Evolutionary conservation across 2,329 filamentous ascomycete species (phyloP).

Genomic region (Tolypocladium album): DNA sequence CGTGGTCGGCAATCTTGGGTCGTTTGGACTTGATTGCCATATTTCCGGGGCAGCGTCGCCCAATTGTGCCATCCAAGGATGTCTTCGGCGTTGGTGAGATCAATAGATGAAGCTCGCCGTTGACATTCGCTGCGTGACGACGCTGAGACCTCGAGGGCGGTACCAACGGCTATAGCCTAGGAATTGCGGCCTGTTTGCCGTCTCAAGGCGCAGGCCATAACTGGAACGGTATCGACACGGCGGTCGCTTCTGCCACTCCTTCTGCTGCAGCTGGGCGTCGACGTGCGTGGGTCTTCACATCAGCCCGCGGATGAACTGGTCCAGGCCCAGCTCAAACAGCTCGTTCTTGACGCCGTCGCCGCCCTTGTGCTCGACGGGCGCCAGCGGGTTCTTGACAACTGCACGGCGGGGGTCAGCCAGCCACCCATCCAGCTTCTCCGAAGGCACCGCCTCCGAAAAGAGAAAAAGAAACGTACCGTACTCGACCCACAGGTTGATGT

Average conservation of each 20-base stretch:
- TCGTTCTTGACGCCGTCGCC: slow-evolving; percentile 62
- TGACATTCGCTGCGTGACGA: neutral
- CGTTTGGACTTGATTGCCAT: neutral
- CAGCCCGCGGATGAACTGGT: slow-evolving; percentile 64
- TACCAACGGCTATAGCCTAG: neutral
- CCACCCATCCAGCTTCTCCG: neutral
- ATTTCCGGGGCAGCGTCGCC: neutral
- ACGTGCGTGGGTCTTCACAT: slow-evolving; percentile 29
- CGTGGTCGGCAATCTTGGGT: neutral
- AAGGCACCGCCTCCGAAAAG: too few relatives aligned
- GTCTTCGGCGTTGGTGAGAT: neutral
- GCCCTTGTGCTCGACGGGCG: slow-evolving; percentile 57
- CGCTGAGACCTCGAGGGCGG: neutral
- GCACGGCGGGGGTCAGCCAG: neutral
- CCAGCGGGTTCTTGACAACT: slow-evolving; percentile 63
- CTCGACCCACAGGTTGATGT: slow-evolving; percentile 95
- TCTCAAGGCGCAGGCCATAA: neutral
- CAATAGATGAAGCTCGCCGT: neutral
- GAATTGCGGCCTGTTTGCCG: neutral
- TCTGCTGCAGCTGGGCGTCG: neutral
- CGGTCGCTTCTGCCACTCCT: neutral
- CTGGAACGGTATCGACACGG: neutral
- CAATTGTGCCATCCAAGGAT: neutral
- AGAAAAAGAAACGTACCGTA: slow-evolving; percentile 49
- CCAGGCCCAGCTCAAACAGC: slow-evolving; percentile 60